phyloP scores from a whole-genome alignment of 345 rosid genomes.

The Linum trigynum region DNA sequence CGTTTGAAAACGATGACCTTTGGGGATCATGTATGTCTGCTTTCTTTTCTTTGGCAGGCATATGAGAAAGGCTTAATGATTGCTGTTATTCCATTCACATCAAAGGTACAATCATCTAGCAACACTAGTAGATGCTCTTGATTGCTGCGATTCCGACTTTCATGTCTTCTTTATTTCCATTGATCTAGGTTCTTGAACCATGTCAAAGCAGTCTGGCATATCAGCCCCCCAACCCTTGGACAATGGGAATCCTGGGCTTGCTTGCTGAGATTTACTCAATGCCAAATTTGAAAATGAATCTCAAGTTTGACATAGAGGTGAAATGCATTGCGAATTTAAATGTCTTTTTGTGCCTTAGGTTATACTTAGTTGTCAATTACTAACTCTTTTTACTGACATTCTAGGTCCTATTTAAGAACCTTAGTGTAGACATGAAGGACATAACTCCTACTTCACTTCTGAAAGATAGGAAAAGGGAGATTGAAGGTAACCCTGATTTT shows the following conservation, averaged over 20 bases:
- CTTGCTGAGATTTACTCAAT: constrained; percentile 87
- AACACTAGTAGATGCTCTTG: constrained; percentile 5
- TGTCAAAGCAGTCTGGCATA: constrained; percentile 92
- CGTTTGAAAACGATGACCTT: background rate
- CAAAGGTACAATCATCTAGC: constrained; percentile 46
- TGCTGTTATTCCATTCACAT: constrained; percentile 98
- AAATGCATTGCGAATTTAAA: no score
- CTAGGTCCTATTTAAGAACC: constrained; percentile 85
- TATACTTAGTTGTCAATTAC: background rate
- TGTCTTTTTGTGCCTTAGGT: constrained; percentile 5
- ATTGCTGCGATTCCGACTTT: background rate
- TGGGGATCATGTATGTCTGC: constrained; percentile 1
- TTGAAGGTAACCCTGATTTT: constrained; percentile 96
- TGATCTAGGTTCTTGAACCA: constrained; percentile 75
- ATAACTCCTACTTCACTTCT: constrained; percentile 78
- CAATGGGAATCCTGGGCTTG: constrained; percentile 91
- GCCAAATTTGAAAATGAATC: constrained; percentile 98
- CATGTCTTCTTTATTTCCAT: background rate
- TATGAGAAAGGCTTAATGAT: constrained; percentile 98
- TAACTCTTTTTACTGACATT: background rate
- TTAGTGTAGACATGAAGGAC: constrained; percentile 85
- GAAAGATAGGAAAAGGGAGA: constrained; percentile 82
- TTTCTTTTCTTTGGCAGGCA: constrained; percentile 42
- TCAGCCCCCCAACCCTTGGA: constrained; percentile 99
- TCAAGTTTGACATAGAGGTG: constrained; percentile 98